phyloP scores from a whole-genome alignment of 1,284 basidiomycete genomes.

The Malassezia sympodialis region DNA sequence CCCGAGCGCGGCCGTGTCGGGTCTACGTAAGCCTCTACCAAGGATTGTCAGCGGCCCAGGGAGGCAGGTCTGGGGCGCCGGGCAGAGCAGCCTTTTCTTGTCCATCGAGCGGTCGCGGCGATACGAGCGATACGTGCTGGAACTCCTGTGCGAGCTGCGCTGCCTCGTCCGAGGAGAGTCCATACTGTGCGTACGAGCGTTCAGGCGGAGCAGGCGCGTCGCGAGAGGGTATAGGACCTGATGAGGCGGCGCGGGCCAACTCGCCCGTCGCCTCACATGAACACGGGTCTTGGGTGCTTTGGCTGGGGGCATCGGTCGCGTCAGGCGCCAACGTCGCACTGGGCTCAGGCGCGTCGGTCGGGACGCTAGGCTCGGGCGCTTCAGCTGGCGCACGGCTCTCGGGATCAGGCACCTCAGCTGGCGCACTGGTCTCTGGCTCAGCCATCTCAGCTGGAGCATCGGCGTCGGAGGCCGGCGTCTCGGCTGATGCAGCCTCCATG shows the following conservation, averaged over 20 bases:
- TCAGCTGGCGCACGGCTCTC: too few relatives aligned
- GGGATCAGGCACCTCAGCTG: not conserved
- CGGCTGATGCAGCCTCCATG: not conserved
- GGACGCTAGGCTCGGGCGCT: not conserved
- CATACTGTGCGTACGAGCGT: conserved; percentile 1
- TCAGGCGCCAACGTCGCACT: too few relatives aligned
- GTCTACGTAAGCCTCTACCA: conserved; percentile 3
- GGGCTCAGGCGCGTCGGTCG: not conserved
- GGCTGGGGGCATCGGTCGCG: too few relatives aligned
- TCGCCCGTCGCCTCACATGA: not conserved
- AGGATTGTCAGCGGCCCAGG: conserved; percentile 14
- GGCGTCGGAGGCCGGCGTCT: not conserved
- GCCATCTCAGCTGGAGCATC: not conserved
- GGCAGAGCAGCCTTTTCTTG: not conserved
- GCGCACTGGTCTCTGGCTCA: not conserved
- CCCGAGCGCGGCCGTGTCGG: not conserved
- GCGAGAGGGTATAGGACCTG: not conserved
- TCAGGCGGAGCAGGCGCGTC: not conserved
- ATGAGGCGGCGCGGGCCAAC: not conserved
- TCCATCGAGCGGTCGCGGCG: not conserved
- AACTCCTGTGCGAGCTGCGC: conserved; percentile 2
- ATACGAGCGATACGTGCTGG: not conserved
- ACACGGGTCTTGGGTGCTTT: too few relatives aligned
- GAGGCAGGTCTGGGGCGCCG: not conserved
- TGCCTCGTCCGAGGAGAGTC: conserved; percentile 10